Base-by-base conservation (phyloP, 2,329 filamentous ascomycete genomes). In the Phyllosticta citribraziliensis region DNA sequence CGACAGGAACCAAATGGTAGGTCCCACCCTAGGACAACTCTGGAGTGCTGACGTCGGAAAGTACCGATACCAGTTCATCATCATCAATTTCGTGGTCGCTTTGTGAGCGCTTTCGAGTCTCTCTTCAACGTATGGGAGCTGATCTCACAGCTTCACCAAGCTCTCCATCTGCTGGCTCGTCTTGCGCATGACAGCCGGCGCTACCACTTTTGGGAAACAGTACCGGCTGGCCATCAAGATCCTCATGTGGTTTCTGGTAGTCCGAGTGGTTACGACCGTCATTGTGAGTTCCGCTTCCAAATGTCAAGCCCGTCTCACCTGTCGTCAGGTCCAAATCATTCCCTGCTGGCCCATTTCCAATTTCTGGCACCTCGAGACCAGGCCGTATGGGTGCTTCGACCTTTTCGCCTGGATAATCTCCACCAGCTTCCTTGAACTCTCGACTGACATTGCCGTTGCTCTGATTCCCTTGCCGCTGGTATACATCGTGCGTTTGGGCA, bases 51-150 rank as follows among this genome's bases (percentile, higher is more conserved):
- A 60, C 17, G 2, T 2, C 2, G 2, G 24, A 5, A 5, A 60
- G 59, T 61, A 50, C 27, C 59, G 59, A n/a, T 61, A 55, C 24
- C 30, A 53, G 8, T 61, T 52, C 20, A 17, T 53, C 9, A 20
- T 57, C 10, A 9, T n/a, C 2, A 47, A 50, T 27, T 61, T 40
- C 30, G 40, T 47, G n/a, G 20, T 55, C 6, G 19, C 56, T 6
- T 61, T 56, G 58, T 60, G 3, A 12, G 58, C 33, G 5, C 3
- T 2, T 6, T 8, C 10, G 52, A n/a, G 12, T 2, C 11, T 6
- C 14, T 22, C 3, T 1, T n/a, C 10, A 6, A 53, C 4, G 11
- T n/a, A 20, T 3, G 8, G 1, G 3, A 24, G 25, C 47, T 52
- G 14, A 52, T 6, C 30, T 20, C 11, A 20, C 11, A 60, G 59